Percentiles rank a stretch among this genome's conserved stretches.
Conservation (phyloP, 73 alveolate genomes). For the Stentor roeselii region DNA sequence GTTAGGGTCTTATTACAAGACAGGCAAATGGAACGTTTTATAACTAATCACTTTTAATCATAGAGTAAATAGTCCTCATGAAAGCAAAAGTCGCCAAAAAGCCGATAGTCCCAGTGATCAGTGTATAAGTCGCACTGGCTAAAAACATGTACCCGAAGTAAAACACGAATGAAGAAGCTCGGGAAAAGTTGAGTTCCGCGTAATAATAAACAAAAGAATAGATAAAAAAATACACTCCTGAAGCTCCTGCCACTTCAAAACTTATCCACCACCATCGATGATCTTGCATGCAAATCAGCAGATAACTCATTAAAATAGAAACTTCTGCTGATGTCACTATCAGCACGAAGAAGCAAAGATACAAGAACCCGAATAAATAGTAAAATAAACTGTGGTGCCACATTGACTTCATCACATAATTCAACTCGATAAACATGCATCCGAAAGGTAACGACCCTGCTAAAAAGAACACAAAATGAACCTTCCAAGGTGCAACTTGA, state of each 20-base stretch:
- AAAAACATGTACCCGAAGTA: constrained; percentile 47
- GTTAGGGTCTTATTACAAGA: constrained; percentile 58
- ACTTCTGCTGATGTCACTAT: constrained; percentile 46
- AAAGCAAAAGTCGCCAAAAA: constrained; percentile 46
- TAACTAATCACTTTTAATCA: constrained; percentile 23
- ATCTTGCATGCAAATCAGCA: constrained; percentile 30
- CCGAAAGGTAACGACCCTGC: constrained; percentile 49
- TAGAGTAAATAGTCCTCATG: constrained; percentile 31
- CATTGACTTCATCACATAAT: constrained; percentile 36
- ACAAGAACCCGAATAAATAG: constrained; percentile 41
- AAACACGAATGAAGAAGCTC: constrained; percentile 34
- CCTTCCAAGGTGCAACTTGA: constrained; percentile 13
- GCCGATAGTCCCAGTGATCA: constrained; percentile 49
- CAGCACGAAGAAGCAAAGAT: constrained; percentile 27
- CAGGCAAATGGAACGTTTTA: constrained; percentile 70
- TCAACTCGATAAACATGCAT: constrained; percentile 29
- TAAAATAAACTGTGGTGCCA: constrained; percentile 42
- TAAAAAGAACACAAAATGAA: constrained; percentile 27
- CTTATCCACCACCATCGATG: constrained; percentile 49
- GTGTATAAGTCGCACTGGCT: constrained; percentile 29
- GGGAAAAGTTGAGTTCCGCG: constrained; percentile 32
- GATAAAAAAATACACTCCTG: constrained; percentile 43
- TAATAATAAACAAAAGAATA: constrained; percentile 36
- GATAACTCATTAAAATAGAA: constrained; percentile 36
- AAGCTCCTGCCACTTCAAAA: constrained; percentile 40